A percentile compares a stretch with the other conserved stretches of the same genome.
phyloP scores from a whole-genome alignment of 2,329 filamentous ascomycete species.

The Penicillium sp. region DNA sequence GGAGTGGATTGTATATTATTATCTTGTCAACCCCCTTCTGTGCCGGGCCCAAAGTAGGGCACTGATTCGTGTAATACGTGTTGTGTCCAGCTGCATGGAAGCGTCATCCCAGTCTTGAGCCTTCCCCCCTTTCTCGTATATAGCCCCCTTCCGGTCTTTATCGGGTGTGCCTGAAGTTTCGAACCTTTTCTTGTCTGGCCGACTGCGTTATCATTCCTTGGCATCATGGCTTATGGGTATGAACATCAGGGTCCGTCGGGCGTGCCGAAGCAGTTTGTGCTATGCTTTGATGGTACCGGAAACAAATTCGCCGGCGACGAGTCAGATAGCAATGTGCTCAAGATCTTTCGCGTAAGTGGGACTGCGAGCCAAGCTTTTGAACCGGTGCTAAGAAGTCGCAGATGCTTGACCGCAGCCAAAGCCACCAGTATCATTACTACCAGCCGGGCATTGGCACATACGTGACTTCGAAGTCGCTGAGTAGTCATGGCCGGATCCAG shows the following conservation, averaged over 20 bases:
- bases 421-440: constrained; percentile 44
- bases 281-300: constrained; percentile 47
- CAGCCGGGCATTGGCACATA: constrained; percentile 48
- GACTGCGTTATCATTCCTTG: not conserved
- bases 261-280: constrained; percentile 38
- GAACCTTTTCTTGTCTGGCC: not conserved
- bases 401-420: constrained; percentile 42
- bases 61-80: constrained; percentile 13
- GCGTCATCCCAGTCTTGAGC: not conserved
- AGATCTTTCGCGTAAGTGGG: constrained; percentile 43
- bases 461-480: constrained; percentile 37
- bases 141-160: constrained; percentile 5
- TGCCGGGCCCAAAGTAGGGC: not conserved
- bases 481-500: constrained; percentile 34
- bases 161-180: not conserved
- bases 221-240: constrained; percentile 19
- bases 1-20: constrained; percentile 8
- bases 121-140: constrained; percentile 10
- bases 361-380: constrained; percentile 1
- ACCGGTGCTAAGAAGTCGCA: constrained; percentile 9
- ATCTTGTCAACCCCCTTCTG: constrained; percentile 11
- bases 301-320: constrained; percentile 45
- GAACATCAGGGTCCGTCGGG: constrained; percentile 18
- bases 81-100: not conserved
- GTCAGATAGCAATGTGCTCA: constrained; percentile 48